phyloP scores from a whole-genome alignment of 805 yeast species.

The Sugiyamaella marilandica region DNA sequence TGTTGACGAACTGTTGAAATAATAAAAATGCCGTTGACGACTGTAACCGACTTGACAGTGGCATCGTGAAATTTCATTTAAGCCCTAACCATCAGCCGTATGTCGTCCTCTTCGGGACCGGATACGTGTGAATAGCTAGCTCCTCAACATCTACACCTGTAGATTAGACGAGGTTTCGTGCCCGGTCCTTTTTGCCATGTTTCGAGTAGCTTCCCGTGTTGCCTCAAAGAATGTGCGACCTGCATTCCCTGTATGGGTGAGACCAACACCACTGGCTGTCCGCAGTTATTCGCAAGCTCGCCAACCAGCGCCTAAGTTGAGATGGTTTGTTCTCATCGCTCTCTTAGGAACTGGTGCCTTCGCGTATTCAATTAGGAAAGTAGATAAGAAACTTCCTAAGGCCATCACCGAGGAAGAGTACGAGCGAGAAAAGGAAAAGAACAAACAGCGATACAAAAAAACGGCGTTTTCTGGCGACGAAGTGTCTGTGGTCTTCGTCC shows the following conservation, averaged over 20 bases:
- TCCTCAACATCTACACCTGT: no score
- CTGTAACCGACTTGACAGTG: not conserved
- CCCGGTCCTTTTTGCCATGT: not conserved
- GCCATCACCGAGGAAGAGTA: conserved; percentile 32
- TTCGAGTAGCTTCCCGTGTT: not conserved
- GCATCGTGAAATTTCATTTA: conserved; percentile 4
- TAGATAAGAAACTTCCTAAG: conserved; percentile 28
- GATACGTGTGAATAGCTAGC: no score
- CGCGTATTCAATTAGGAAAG: conserved; percentile 26
- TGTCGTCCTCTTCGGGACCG: not conserved
- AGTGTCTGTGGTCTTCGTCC: conserved; percentile 77
- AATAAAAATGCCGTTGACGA: not conserved
- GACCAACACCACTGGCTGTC: not conserved
- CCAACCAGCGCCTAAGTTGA: conserved; percentile 29
- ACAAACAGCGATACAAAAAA: conserved; percentile 12
- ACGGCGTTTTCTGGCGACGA: conserved; percentile 57
- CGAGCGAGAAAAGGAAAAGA: conserved; percentile 33
- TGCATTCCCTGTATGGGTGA: not conserved
- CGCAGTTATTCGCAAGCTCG: conserved; percentile 8
- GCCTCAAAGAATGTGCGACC: not conserved
- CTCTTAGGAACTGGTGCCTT: conserved; percentile 32
- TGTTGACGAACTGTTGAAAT: conserved; percentile 3
- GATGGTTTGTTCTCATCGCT: conserved; percentile 31
- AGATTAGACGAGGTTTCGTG: no score
- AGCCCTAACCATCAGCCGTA: conserved; percentile 2